Conservation (phyloP, 2,329 filamentous ascomycete species). For the Sphaerulina vaccinii region DNA sequence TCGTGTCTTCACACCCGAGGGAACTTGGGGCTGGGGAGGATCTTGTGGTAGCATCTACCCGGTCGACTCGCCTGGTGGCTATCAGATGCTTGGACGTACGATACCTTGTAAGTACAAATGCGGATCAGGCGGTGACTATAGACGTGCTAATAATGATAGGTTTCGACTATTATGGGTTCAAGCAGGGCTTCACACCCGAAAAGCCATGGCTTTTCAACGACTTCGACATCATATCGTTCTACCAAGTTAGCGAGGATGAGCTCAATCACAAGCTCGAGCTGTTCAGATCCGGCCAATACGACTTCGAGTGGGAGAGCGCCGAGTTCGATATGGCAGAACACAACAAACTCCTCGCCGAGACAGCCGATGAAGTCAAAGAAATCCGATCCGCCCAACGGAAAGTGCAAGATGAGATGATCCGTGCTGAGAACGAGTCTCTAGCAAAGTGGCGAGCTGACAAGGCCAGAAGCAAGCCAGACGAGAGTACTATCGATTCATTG, state of each 20-base stretch:
- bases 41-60: constrained; percentile 56
- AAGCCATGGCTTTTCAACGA: constrained; percentile 57
- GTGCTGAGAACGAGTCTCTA: constrained; percentile 48
- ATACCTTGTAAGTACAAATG: constrained; percentile 10
- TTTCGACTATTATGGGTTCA: constrained; percentile 55
- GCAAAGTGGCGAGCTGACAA: constrained; percentile 46
- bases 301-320: constrained; percentile 51
- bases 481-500: constrained; percentile 51
- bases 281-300: constrained; percentile 53
- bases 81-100: constrained; percentile 50
- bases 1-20: constrained; percentile 57
- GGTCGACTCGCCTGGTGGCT: constrained; percentile 58
- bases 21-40: constrained; percentile 57
- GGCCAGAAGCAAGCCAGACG: constrained; percentile 45
- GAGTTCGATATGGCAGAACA: constrained; percentile 58
- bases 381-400: constrained; percentile 49
- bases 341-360: constrained; percentile 50
- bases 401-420: constrained; percentile 51
- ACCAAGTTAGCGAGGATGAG: constrained; percentile 53
- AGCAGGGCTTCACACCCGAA: constrained; percentile 48
- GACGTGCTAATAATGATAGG: constrained; percentile 34
- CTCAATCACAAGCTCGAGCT: constrained; percentile 50
- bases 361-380: constrained; percentile 47
- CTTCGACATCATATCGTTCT: constrained; percentile 58
- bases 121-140: not conserved